phyloP scores from a whole-genome alignment of 345 rosid species.

The Eucalyptus sp. region DNA sequence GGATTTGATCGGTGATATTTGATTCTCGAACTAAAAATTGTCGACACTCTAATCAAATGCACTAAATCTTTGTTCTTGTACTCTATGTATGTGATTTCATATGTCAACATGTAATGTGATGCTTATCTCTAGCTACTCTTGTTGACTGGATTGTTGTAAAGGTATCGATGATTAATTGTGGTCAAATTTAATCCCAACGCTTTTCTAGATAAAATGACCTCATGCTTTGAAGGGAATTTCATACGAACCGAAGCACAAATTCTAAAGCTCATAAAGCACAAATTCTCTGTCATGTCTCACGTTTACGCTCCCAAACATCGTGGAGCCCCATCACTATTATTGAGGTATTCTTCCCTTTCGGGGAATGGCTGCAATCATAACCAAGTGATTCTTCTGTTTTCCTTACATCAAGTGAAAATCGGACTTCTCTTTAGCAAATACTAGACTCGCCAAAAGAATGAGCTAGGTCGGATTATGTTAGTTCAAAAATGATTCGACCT shows the following conservation, averaged over 20 bases:
- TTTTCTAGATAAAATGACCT: not conserved
- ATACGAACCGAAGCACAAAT: not conserved
- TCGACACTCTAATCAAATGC: not conserved
- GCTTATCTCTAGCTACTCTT: not conserved
- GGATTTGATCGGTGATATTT: not conserved
- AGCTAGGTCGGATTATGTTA: too few relatives aligned
- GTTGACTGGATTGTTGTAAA: fast-evolving
- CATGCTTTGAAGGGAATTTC: not conserved
- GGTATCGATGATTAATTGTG: fast-evolving
- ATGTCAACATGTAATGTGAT: not conserved
- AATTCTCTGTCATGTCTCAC: not conserved
- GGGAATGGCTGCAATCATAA: too few relatives aligned
- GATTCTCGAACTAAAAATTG: fast-evolving
- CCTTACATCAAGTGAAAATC: too few relatives aligned
- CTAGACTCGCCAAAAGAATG: not conserved
- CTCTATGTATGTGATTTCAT: not conserved
- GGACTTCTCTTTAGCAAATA: not conserved
- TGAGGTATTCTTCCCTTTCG: not conserved
- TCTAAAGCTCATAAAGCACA: not conserved
- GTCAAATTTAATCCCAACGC: not conserved
- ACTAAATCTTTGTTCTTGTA: not conserved
- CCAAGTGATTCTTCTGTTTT: too few relatives aligned
- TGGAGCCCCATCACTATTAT: not conserved
- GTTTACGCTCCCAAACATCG: not conserved
- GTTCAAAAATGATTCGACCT: too few relatives aligned